Evolutionary conservation across 2,329 filamentous ascomycete species (phyloP).

Genomic region (Pestalotiopsis sp.): DNA sequence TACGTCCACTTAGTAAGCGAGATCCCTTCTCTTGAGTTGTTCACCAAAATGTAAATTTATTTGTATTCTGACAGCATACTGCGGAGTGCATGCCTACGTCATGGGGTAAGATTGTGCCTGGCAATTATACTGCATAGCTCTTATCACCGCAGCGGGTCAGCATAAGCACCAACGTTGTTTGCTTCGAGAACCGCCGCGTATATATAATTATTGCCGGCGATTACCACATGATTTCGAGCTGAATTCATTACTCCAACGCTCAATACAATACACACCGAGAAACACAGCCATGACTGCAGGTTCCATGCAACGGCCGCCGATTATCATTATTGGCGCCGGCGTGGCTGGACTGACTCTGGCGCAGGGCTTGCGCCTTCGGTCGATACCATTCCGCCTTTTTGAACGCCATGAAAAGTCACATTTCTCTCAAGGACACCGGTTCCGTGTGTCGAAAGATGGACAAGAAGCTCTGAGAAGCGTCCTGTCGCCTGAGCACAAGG

Average conservation of each 20-base stretch:
- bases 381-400: slow-evolving; percentile 32
- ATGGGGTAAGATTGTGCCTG: too few relatives aligned
- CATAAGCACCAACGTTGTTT: background rate
- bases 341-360: slow-evolving; percentile 45
- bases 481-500: slow-evolving; percentile 26
- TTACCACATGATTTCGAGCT: background rate
- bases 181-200: background rate
- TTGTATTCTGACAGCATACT: too few relatives aligned
- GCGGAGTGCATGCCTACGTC: too few relatives aligned
- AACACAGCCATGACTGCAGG: background rate
- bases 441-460: slow-evolving; percentile 30
- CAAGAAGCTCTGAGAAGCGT: slow-evolving; percentile 26
- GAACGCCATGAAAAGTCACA: slow-evolving; percentile 27
- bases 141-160: background rate
- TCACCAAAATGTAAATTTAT: too few relatives aligned
- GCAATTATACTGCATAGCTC: too few relatives aligned
- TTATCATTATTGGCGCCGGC: slow-evolving; percentile 46
- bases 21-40: too few relatives aligned
- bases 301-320: slow-evolving; percentile 20
- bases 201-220: background rate
- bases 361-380: slow-evolving; percentile 31
- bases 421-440: slow-evolving; percentile 31
- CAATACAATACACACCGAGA: background rate
- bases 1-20: too few relatives aligned
- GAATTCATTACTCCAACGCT: background rate